Conservation (phyloP, 805 yeast genomes). For the Pichia kluyveri region DNA sequence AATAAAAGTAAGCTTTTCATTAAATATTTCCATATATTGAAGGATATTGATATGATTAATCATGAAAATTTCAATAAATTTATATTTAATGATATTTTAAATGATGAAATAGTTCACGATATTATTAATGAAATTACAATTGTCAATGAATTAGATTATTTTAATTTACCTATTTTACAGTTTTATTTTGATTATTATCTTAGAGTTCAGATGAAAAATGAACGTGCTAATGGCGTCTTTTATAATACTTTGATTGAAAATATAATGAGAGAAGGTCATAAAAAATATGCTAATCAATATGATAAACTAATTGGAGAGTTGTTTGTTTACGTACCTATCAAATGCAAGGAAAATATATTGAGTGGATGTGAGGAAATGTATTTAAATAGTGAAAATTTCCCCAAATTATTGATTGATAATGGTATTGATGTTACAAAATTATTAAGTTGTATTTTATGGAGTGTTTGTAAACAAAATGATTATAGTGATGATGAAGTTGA, state of each 20-base stretch:
- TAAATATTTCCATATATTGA: constrained; percentile 11
- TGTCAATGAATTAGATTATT: constrained; percentile 26
- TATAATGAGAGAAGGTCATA: background rate
- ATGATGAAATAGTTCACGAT: constrained; percentile 2
- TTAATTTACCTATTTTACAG: constrained; percentile 35
- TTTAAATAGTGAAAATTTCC: constrained; percentile 33
- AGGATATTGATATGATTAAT: constrained; percentile 3
- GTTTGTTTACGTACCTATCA: constrained; percentile 29
- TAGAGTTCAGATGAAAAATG: constrained; percentile 3
- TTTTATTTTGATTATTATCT: constrained; percentile 27
- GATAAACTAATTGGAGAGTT: constrained; percentile 27
- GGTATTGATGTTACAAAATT: constrained; percentile 28
- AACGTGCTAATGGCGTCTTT: background rate
- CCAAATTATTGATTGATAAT: constrained; percentile 15
- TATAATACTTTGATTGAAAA: background rate
- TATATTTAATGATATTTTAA: constrained; percentile 4
- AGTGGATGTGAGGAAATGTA: constrained; percentile 33
- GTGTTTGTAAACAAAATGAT: constrained; percentile 29
- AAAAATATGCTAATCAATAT: background rate
- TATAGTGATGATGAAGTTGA: background rate
- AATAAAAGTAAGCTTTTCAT: constrained; percentile 13
- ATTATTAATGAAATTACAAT: constrained; percentile 4
- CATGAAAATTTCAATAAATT: background rate
- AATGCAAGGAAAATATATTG: constrained; percentile 25
- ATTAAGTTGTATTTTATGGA: constrained; percentile 37